Evolutionary conservation across 257 asterid species (phyloP), one percentile per base, ranked within the genome.

Genomic region (Avicennia marina): DNA sequence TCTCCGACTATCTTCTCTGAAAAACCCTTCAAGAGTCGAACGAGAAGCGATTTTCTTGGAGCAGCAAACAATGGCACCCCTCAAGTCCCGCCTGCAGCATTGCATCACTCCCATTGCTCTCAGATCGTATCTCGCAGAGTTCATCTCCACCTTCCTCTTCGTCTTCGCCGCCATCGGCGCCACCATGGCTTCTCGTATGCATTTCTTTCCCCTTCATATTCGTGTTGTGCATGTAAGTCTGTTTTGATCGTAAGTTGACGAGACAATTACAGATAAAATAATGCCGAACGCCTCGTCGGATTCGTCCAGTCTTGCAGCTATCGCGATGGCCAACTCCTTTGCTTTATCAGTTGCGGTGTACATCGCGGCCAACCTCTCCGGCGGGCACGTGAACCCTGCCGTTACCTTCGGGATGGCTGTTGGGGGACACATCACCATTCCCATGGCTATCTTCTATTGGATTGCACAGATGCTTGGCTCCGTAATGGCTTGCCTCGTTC

Each of bases 371-470:
- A 74, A 69, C 66, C 60, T 84, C 22, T 90, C 97, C 18, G 97
- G 97, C 4, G 97, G 97, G 13, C 97, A 86, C 16, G 90, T n/a
- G n/a, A n/a, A n/a, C n/a, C n/a, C n/a, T n/a, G n/a, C n/a, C n/a
- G n/a, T n/a, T n/a, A n/a, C n/a, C 76, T 84, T 89, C 13, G 94
- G 79, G 2, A 86, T 78, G 95, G 95, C 95, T 0, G 51, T 90
- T 7, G 90, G 96, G 1, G 94, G 96, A 34, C 96, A 87, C 39
- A 73, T 90, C 7, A 76, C 74, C 6, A 53, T 86, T 44, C 86
- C 88, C 3, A 72, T 77, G 90, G 67, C 95, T 10, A 52, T 90
- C 11, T 78, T 84, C 63, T 84, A 90, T 50, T 86, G 87, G 82
- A 64, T 81, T 6, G 69, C 86, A 0, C 97, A 90, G 36, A 73